These are phyloP conservation scores for Xanthoceras sorbifolium DNA, from an alignment of 345 rosid genomes.

Conservation along the genomic window DNA sequence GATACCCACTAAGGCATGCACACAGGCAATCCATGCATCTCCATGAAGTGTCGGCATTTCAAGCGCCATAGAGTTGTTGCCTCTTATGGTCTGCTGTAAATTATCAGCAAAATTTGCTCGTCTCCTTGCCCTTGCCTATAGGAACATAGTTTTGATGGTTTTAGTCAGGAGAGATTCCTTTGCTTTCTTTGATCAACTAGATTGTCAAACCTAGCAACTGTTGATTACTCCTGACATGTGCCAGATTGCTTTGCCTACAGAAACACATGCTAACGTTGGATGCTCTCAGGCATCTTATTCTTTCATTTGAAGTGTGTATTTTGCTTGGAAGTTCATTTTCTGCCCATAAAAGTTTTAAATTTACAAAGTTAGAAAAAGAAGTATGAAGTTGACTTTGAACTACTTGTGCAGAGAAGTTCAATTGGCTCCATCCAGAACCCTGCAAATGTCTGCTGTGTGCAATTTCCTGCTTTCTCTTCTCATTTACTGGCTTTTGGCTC, in stretches of 20 bases:
- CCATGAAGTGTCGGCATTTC: too few species aligned
- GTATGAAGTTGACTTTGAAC: not conserved
- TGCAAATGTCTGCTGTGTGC: constrained; percentile 86
- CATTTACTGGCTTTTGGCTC: constrained; percentile 82
- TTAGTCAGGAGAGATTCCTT: not conserved
- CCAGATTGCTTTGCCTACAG: not conserved
- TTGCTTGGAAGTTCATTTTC: constrained; percentile 1
- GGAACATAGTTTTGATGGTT: not conserved
- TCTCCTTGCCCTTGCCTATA: not conserved
- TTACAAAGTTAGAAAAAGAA: not conserved
- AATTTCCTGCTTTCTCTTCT: constrained; percentile 68
- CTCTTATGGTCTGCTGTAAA: not conserved
- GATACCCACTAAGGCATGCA: too few species aligned
- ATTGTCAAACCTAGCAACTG: constrained; percentile 2
- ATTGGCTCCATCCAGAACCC: constrained; percentile 64
- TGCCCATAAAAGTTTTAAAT: not conserved
- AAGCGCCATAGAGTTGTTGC: too few species aligned
- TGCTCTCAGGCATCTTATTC: not conserved
- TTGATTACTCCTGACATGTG: not conserved
- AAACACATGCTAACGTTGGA: not conserved
- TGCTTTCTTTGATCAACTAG: constrained; percentile 1
- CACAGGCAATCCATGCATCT: too few species aligned
- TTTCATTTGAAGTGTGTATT: not conserved
- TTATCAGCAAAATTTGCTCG: not conserved
- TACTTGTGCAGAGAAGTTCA: constrained; percentile 65